A percentile compares a stretch with the other conserved stretches of the same genome.
Evolutionary conservation across 768 basidiomycete genomes (phyloP).

Genomic region (Podaxis sp.): DNA sequence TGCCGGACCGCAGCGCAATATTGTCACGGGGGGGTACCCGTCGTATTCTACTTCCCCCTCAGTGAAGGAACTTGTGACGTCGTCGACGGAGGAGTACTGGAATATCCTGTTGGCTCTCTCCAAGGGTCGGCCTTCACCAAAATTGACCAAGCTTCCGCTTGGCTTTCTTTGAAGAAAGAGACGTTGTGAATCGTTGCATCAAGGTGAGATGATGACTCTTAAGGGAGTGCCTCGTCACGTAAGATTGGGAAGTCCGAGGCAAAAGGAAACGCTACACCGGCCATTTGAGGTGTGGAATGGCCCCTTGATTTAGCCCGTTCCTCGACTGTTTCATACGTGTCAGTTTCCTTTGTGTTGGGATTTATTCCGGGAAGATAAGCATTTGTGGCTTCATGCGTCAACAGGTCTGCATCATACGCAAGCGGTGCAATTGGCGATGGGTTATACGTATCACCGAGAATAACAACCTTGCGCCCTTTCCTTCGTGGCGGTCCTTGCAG

Average conservation of each 20-base stretch:
- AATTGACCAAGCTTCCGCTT: slow-evolving; percentile 52
- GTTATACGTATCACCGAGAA: slow-evolving; percentile 86
- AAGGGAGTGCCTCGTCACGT: slow-evolving; percentile 60
- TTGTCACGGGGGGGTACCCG: slow-evolving; percentile 48
- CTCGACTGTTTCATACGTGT: slow-evolving; percentile 64
- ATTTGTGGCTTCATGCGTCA: slow-evolving; percentile 91
- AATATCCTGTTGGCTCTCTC: slow-evolving; percentile 47
- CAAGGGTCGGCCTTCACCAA: slow-evolving; percentile 55
- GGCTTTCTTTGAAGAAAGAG: slow-evolving; percentile 58
- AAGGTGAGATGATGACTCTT: slow-evolving; percentile 59
- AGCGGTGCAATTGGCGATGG: slow-evolving; percentile 64
- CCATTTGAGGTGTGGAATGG: slow-evolving; percentile 92
- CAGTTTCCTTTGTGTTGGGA: slow-evolving; percentile 52
- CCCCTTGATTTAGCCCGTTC: slow-evolving; percentile 70
- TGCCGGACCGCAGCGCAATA: slow-evolving; percentile 63
- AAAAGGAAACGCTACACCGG: slow-evolving; percentile 74
- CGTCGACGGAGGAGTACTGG: slow-evolving; percentile 46
- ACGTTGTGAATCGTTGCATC: slow-evolving; percentile 51
- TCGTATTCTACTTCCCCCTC: slow-evolving; percentile 29
- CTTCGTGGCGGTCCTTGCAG: slow-evolving; percentile 66
- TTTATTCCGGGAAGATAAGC: slow-evolving; percentile 74
- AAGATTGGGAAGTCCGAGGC: slow-evolving; percentile 60
- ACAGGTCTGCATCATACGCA: slow-evolving; percentile 66
- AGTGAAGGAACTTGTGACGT: slow-evolving; percentile 33
- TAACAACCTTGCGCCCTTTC: slow-evolving; percentile 72